These are phyloP conservation scores for Venturia nashicola DNA, from an alignment of 2,329 filamentous ascomycete species.

Conservation along the genomic window DNA sequence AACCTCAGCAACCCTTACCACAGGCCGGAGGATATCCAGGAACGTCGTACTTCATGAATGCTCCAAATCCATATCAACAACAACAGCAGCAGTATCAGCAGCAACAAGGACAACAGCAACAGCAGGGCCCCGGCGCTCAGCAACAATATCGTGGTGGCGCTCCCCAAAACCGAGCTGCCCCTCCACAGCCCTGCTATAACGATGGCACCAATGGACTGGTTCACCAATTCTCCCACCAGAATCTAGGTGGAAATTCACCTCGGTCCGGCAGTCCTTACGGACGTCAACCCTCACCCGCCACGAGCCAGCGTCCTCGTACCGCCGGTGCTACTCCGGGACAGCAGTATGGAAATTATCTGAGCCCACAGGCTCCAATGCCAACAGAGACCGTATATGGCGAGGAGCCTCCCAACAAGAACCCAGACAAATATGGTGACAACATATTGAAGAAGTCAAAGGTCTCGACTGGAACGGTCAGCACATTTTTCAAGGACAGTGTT, in stretches of 20 bases:
- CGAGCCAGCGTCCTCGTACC: constrained; percentile 62
- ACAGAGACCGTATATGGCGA: constrained; percentile 22
- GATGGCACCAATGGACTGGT: constrained; percentile 85
- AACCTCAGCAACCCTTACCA: constrained; percentile 19
- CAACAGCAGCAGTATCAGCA: constrained; percentile 29
- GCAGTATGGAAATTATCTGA: constrained; percentile 54
- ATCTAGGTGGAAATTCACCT: constrained; percentile 58
- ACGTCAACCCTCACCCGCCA: constrained; percentile 51
- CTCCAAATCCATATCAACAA: constrained; percentile 27
- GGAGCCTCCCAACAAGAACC: constrained; percentile 64
- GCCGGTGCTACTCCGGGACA: constrained; percentile 47
- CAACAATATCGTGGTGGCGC: constrained; percentile 3
- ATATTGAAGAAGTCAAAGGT: constrained; percentile 62
- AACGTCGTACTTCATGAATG: constrained; percentile 38
- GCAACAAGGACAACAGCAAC: constrained; percentile 35
- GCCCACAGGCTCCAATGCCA: constrained; percentile 51
- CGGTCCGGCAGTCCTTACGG: constrained; percentile 57
- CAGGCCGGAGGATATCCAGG: constrained; percentile 25
- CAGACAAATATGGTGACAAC: constrained; percentile 79
- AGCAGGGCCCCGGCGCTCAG: constrained; percentile 13
- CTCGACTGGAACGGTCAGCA: constrained; percentile 52
- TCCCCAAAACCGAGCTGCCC: constrained; percentile 26
- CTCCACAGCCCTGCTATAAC: constrained; percentile 50
- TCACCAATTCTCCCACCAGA: constrained; percentile 95
- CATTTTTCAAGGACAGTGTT: constrained; percentile 97